A percentile compares a stretch with the other conserved stretches of the same genome.
phyloP scores from a whole-genome alignment of 192 early-diverging fungal species.

The Entomortierella parvispora region DNA sequence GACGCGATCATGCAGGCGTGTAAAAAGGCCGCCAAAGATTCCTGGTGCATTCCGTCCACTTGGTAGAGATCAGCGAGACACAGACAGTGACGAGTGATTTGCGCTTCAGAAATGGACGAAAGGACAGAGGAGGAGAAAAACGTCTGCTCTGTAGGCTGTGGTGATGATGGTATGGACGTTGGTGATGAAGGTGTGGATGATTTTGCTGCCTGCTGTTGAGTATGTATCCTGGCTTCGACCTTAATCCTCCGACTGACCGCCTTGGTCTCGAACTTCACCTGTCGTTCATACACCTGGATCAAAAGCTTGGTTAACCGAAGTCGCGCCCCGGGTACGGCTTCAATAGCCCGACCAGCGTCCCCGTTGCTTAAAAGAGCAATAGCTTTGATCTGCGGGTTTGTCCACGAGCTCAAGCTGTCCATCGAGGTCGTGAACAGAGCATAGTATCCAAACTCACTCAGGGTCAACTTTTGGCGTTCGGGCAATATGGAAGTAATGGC shows the following conservation, averaged over 20 bases:
- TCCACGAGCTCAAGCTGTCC: conserved; percentile 41
- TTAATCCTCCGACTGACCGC: conserved; percentile 11
- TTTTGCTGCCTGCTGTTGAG: too few relatives aligned
- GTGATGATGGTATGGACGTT: not conserved
- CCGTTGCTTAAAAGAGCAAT: conserved; percentile 43
- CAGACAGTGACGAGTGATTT: conserved; percentile 23
- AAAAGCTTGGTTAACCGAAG: conserved; percentile 24
- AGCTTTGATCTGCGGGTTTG: conserved; percentile 29
- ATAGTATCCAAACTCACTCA: conserved; percentile 51
- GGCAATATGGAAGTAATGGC: conserved; percentile 36
- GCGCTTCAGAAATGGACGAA: conserved; percentile 16
- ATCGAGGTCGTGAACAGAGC: conserved; percentile 43
- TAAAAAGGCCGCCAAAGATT: conserved; percentile 37
- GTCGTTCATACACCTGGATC: conserved; percentile 26
- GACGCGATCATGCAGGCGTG: conserved; percentile 41
- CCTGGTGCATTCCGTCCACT: conserved; percentile 31
- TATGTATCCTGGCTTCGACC: conserved; percentile 14
- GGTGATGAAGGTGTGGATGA: not conserved
- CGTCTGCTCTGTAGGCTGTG: too few relatives aligned
- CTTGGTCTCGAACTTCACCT: conserved; percentile 31
- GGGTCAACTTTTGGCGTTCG: conserved; percentile 25
- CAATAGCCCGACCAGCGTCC: conserved; percentile 25
- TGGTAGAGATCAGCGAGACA: conserved; percentile 45
- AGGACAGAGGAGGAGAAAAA: not conserved
- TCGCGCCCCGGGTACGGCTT: conserved; percentile 15